These are phyloP conservation scores for Cercophora scortea DNA, from an alignment of 495 filamentous ascomycete genomes.

Conservation along the genomic window DNA sequence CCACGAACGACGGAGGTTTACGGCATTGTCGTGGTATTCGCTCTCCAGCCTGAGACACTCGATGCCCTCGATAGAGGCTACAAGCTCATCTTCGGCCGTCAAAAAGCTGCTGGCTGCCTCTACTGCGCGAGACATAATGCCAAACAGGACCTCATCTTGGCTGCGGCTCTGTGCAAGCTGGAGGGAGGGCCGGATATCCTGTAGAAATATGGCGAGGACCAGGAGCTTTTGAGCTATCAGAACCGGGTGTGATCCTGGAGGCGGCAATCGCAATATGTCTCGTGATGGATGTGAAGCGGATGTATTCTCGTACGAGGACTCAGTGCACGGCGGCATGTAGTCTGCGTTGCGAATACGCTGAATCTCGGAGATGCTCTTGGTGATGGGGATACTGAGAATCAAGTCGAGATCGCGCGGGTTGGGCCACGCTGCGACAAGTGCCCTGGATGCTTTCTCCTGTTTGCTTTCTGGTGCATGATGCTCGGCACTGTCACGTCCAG, in stretches of 20 bases:
- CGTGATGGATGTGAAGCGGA: background rate
- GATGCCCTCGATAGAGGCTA: conserved; percentile 37
- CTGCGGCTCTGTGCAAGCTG: background rate
- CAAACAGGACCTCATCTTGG: conserved; percentile 6
- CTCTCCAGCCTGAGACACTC: conserved; percentile 43
- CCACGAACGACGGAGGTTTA: conserved; percentile 39
- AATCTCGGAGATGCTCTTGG: background rate
- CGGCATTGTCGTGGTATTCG: conserved; percentile 36
- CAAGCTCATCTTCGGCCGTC: conserved; percentile 38
- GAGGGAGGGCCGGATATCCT: conserved; percentile 23
- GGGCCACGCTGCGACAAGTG: conserved; percentile 2
- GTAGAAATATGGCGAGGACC: conserved; percentile 33
- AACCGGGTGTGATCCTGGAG: conserved; percentile 33
- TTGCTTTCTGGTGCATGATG: background rate
- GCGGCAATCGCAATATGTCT: conserved; percentile 26
- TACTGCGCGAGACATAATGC: conserved; percentile 19
- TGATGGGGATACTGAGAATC: background rate
- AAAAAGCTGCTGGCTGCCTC: conserved; percentile 34
- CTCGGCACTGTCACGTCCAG: too few species aligned
- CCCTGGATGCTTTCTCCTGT: background rate
- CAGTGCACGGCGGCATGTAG: background rate
- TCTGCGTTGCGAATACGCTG: background rate
- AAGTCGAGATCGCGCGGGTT: background rate
- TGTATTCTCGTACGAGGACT: background rate
- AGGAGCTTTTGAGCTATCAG: conserved; percentile 40